Conservation (phyloP, 257 asterid species). For the Apocynum venetum region DNA sequence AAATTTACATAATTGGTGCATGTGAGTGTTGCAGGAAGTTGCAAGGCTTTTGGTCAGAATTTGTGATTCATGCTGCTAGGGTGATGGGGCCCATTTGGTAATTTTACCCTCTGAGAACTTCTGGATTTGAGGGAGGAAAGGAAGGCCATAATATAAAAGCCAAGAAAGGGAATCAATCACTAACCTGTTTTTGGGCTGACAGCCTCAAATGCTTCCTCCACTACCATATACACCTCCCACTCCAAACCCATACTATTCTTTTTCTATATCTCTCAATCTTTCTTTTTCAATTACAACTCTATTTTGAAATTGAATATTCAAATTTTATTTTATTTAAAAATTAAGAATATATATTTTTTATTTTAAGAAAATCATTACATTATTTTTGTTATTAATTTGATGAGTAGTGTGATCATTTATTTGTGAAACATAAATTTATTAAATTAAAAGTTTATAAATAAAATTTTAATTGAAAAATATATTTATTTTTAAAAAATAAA, state of each 20-base stretch:
- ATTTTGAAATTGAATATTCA: too few species aligned
- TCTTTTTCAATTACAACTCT: too few species aligned
- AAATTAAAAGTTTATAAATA: too few species aligned
- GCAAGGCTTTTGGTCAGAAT: constrained; percentile 35
- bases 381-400: too few species aligned
- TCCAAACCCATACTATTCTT: constrained; percentile 18
- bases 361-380: too few species aligned
- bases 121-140: background rate
- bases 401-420: too few species aligned
- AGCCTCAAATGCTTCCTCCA: constrained; percentile 38
- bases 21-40: constrained; percentile 44
- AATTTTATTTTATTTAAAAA: too few species aligned
- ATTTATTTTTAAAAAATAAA: too few species aligned
- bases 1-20: constrained; percentile 34
- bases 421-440: too few species aligned
- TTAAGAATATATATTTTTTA: too few species aligned
- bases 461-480: too few species aligned
- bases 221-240: constrained; percentile 34
- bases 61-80: constrained; percentile 6
- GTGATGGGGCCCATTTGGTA: constrained; percentile 8
- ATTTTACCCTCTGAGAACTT: background rate
- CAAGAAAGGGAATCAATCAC: constrained; percentile 23
- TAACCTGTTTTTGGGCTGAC: constrained; percentile 46
- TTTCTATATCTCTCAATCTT: constrained; percentile 7
- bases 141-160: constrained; percentile 19